A percentile compares a stretch with the other conserved stretches of the same genome.
Evolutionary conservation across 2,329 filamentous ascomycete species (phyloP).

Genomic region (Claviceps arundinis): DNA sequence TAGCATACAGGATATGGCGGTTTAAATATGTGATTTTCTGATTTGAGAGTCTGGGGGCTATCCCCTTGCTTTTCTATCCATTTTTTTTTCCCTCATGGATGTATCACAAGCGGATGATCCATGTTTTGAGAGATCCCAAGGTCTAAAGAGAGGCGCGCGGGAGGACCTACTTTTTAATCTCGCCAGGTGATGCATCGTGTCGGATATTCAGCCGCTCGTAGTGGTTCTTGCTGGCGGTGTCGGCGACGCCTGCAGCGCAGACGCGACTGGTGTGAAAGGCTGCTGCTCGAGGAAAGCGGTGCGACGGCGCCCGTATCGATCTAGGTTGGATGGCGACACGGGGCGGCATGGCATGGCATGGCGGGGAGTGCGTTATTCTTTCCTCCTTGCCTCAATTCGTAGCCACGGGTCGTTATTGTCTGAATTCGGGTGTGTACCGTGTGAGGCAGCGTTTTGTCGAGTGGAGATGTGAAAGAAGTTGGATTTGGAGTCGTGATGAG

Average conservation of each 20-base stretch:
- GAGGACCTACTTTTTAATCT: conserved; percentile 67
- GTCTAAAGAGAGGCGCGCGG: no score
- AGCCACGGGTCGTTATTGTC: neutral
- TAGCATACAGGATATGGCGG: no score
- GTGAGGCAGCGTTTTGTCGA: no score
- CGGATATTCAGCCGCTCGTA: conserved; percentile 73
- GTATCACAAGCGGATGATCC: no score
- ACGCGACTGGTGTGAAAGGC: conserved; percentile 3
- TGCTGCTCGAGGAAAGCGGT: conserved; percentile 12
- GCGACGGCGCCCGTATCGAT: conserved; percentile 6
- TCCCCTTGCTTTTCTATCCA: no score
- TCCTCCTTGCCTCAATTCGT: conserved; percentile 23
- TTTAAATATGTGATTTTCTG: no score
- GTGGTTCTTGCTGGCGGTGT: conserved; percentile 39
- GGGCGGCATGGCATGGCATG: conserved; percentile 39
- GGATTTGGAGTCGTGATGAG: no score
- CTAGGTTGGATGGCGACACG: conserved; percentile 9
- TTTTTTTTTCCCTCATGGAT: no score
- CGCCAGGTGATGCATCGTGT: conserved; percentile 51
- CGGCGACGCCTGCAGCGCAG: conserved; percentile 13
- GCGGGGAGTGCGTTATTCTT: conserved; percentile 21
- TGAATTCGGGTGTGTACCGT: no score
- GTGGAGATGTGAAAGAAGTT: no score
- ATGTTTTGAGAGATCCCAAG: no score
- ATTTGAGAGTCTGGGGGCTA: no score